Conservation (phyloP, 2,329 filamentous ascomycete genomes). For the Biscogniauxia marginata region DNA sequence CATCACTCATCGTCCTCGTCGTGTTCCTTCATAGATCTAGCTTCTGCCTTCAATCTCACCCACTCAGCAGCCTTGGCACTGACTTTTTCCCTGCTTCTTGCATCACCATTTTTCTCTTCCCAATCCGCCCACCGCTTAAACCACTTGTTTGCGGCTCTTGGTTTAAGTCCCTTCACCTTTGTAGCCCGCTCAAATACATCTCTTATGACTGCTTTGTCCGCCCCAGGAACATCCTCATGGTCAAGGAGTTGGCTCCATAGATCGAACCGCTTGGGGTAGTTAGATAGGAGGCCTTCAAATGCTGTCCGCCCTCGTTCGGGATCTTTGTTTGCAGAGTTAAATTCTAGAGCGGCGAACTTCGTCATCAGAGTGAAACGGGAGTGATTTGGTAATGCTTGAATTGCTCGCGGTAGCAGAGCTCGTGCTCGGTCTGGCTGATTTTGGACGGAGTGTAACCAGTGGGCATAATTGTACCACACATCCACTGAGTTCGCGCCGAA, state of each 20-base stretch:
- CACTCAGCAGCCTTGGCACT: slow-evolving; percentile 70
- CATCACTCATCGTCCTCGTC: slow-evolving; percentile 30
- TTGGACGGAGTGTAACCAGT: slow-evolving; percentile 79
- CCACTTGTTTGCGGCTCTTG: slow-evolving; percentile 78
- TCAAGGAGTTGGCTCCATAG: slow-evolving; percentile 92
- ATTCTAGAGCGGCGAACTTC: slow-evolving; percentile 90
- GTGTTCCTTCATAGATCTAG: slow-evolving; percentile 31
- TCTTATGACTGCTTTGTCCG: slow-evolving; percentile 57
- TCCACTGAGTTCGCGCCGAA: slow-evolving; percentile 76
- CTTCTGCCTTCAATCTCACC: slow-evolving; percentile 52
- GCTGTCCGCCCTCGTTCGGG: slow-evolving; percentile 90
- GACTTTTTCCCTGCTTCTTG: slow-evolving; percentile 68
- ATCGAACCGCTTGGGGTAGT: slow-evolving; percentile 86
- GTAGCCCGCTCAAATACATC: slow-evolving; percentile 80
- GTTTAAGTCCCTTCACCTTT: slow-evolving; percentile 69
- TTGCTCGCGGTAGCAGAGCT: slow-evolving; percentile 76
- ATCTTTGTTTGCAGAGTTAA: slow-evolving; percentile 77
- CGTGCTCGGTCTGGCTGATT: slow-evolving; percentile 71
- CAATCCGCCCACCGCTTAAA: slow-evolving; percentile 92
- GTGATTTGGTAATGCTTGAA: slow-evolving; percentile 74
- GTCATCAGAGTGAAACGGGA: slow-evolving; percentile 71
- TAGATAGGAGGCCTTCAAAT: slow-evolving; percentile 82
- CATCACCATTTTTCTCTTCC: slow-evolving; percentile 72
- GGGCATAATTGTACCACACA: slow-evolving; percentile 93
- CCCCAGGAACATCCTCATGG: slow-evolving; percentile 65